A percentile compares a stretch with the other conserved stretches of the same genome.
These are phyloP conservation scores for Coemansia sp. DNA, from an alignment of 192 early-diverging fungal genomes.

Conservation along the genomic window DNA sequence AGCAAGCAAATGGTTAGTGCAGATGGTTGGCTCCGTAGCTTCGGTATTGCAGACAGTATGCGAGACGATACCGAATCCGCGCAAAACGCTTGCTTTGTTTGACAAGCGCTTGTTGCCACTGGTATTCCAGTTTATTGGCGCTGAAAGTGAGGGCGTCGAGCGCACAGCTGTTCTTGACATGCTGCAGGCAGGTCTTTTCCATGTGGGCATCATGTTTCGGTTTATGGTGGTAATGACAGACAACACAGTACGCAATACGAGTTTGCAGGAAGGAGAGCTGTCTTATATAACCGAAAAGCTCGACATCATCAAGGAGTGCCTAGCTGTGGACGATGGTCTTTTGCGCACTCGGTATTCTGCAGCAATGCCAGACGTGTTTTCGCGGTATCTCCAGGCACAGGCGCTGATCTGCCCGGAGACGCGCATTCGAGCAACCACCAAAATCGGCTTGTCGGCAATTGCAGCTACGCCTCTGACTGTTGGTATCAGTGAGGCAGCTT, in stretches of 20 bases:
- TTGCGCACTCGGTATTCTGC: constrained; percentile 16
- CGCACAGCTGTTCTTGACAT: constrained; percentile 25
- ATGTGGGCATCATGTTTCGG: constrained; percentile 26
- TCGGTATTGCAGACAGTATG: constrained; percentile 30
- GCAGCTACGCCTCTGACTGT: constrained; percentile 29
- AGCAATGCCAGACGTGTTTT: constrained; percentile 31
- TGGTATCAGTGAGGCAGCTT: constrained; percentile 17
- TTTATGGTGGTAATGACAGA: constrained; percentile 15
- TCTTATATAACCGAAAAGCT: constrained; percentile 20
- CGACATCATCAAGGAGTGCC: background rate
- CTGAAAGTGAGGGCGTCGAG: background rate
- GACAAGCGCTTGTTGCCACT: constrained; percentile 26
- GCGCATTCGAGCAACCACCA: constrained; percentile 23
- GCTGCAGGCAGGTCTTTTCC: constrained; percentile 38
- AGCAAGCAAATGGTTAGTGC: constrained; percentile 14
- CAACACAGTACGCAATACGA: background rate
- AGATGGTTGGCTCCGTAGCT: constrained; percentile 10
- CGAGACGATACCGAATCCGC: constrained; percentile 36
- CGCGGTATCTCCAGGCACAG: constrained; percentile 34
- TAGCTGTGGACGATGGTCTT: background rate
- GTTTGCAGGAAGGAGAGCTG: constrained; percentile 11
- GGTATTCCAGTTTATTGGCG: constrained; percentile 16
- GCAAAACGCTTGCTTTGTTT: constrained; percentile 32
- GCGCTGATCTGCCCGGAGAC: constrained; percentile 40
- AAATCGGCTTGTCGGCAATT: constrained; percentile 30